Evolutionary conservation across 768 basidiomycete species (phyloP), one percentile per base, ranked within the genome.

Genomic region (Boletales sp.): DNA sequence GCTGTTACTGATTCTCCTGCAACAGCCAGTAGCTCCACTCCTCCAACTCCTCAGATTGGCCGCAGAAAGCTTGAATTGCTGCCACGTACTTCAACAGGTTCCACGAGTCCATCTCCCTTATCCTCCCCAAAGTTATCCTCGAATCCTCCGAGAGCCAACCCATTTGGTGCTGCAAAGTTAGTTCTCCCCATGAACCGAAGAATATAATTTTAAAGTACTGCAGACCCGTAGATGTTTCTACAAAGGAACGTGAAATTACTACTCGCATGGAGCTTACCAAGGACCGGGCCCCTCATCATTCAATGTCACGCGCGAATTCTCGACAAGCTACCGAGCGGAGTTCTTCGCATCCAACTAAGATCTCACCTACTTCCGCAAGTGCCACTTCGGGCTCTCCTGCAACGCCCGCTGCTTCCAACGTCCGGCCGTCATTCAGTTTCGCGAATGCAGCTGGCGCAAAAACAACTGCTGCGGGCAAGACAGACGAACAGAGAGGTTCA

Each of bases 101-200:
- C 91, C 15, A 75, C 81, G 10, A 76, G 77, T 12, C 79, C 88
- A 27, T 86, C 89, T 15, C 87, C 91, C 3, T 73, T 92, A 39
- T 83, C 87, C 1, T 90, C 90, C 8, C 90, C 89, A 1, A 86
- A 87, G 70, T 80, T 88, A 58, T 72, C 77, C 4, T 69, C 77
- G 48, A 70, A 75, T 32, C 67, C 74, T 6, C 63, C 74, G 32
- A 71, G 81, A 32, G 63, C 86, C 51, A 93, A 79, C 65, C 94
- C 94, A 7, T 98, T 98, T 62, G 97, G 95, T 43, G 76, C 78
- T 47, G 95, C 95, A 32, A 86, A 72, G 89, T 90, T 58, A 43
- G 80, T 67, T 17, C 21, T 58, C 3, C 36, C 17, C 21, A n/a
- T 14, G 24, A 40, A 47, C 43, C 40, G 18, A 29, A 21, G 47